Evolutionary conservation across 2,329 filamentous ascomycete genomes (phyloP).

Genomic region (Paraphoma chrysanthemicola): DNA sequence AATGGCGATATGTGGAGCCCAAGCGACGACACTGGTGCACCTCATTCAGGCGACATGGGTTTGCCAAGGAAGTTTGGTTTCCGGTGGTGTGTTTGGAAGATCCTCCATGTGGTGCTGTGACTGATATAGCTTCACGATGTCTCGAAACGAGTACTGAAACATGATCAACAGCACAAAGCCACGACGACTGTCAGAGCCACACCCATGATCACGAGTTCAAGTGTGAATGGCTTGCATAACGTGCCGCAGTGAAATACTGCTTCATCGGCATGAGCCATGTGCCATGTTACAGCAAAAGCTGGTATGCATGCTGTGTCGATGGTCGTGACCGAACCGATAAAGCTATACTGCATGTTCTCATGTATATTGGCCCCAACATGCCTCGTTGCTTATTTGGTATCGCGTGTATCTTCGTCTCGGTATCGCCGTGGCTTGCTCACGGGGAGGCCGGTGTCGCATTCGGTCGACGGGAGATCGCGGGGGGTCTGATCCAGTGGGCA

Average conservation of each 20-base stretch:
- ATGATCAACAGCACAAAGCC: constrained; percentile 18
- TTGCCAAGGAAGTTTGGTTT: constrained; percentile 17
- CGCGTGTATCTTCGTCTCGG: not conserved
- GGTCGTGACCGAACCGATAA: too few relatives aligned
- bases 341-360: too few relatives aligned
- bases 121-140: constrained; percentile 29
- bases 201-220: not conserved
- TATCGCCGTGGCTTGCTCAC: not conserved
- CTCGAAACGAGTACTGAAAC: constrained; percentile 38
- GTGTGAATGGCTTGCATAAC: not conserved
- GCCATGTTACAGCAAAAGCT: too few relatives aligned
- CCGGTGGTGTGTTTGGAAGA: constrained; percentile 7
- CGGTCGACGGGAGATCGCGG: not conserved
- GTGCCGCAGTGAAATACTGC: too few relatives aligned
- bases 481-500: too few relatives aligned
- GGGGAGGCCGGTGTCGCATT: too few relatives aligned
- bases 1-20: constrained; percentile 6
- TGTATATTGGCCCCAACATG: too few relatives aligned
- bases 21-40: constrained; percentile 5
- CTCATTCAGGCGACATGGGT: constrained; percentile 18
- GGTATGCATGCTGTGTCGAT: too few relatives aligned
- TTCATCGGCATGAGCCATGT: too few relatives aligned
- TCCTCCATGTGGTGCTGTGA: constrained; percentile 24
- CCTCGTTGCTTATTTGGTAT: not conserved
- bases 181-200: not conserved